Evolutionary conservation across 768 basidiomycete genomes (phyloP).

Genomic region (Lentinula raphanica): DNA sequence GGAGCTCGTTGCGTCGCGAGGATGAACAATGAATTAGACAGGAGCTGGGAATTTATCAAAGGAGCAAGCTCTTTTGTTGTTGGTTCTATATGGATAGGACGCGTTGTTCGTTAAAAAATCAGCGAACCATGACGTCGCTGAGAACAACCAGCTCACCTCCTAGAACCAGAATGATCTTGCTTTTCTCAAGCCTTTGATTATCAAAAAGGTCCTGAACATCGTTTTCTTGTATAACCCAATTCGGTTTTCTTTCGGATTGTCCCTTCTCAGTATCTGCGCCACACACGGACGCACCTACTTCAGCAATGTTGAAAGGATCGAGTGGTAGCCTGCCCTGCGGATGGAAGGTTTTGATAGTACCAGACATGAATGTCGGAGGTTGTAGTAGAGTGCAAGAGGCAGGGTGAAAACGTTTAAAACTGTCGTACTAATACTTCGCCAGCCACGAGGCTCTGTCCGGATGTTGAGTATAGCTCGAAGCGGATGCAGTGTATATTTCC

Average conservation of each 20-base stretch:
- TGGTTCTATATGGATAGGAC: conserved; percentile 23
- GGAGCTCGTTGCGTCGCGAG: conserved; percentile 36
- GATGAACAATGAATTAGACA: conserved; percentile 31
- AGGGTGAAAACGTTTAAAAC: neutral
- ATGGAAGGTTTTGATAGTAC: neutral
- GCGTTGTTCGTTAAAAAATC: neutral
- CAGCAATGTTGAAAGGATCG: neutral
- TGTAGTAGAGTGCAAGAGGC: neutral
- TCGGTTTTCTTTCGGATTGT: neutral
- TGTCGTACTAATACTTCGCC: neutral
- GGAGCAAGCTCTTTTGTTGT: conserved; percentile 28
- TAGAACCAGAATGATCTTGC: neutral
- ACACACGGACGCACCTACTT: neutral
- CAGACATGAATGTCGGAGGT: neutral
- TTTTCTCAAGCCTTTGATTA: neutral
- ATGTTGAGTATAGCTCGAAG: neutral
- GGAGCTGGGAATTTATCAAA: conserved; percentile 27
- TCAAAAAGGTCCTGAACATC: neutral
- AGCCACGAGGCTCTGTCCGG: neutral
- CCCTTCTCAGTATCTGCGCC: neutral
- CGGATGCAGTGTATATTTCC: neutral
- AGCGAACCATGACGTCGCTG: neutral
- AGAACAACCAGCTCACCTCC: neutral
- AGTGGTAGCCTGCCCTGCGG: conserved; percentile 5
- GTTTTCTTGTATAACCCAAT: neutral